Evolutionary conservation across 805 yeast species (phyloP), one percentile per base, ranked within the genome.

Genomic region (Tetrapisispora namnaoensis): DNA sequence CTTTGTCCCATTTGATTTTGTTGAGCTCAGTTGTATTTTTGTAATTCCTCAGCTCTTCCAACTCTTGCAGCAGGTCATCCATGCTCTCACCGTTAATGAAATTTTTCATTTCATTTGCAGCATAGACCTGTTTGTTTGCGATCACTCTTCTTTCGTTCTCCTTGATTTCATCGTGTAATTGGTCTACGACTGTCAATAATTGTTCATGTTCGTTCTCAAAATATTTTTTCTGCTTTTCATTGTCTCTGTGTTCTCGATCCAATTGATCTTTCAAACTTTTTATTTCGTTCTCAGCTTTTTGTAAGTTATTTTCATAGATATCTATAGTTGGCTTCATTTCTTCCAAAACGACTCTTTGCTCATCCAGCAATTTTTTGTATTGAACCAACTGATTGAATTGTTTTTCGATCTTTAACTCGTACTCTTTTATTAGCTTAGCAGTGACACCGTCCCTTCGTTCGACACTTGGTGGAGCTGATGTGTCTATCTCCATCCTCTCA

Each of bases 291-390:
- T 60, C 64, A 50, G 70, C 57, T 20, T 59, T 60, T 32, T 64
- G 63, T 55, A 70, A 55, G 37, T 63, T 67, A 9, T 59, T 56
- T 44, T 65, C 64, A 44, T 64, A 61, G 22, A 54, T 56, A 43
- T 61, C 66, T 17, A 64, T 59, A 1, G 60, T 57, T 9, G 65
- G 67, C 37, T 65, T 66, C 10, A 61, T 51, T 17, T 65, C 67
- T 46, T 65, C 68, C 9, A 61, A 45, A 1, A 61, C 61, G 9
- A 53, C 49, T 34, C 67, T 47, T 49, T 64, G 69, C 27, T 65
- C 69, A 45, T 64, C 60, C 27, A 64, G 47, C 30, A 65, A 43
- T 37, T 51, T 52, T 46, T 61, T 63, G 40, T 59, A 65, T 28
- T 57, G 60, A 4, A 37, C 32, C 10, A 62, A 52, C 39, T 60